phyloP scores from a whole-genome alignment of 2,329 filamentous ascomycete genomes.

The Botryotinia narcissicola region DNA sequence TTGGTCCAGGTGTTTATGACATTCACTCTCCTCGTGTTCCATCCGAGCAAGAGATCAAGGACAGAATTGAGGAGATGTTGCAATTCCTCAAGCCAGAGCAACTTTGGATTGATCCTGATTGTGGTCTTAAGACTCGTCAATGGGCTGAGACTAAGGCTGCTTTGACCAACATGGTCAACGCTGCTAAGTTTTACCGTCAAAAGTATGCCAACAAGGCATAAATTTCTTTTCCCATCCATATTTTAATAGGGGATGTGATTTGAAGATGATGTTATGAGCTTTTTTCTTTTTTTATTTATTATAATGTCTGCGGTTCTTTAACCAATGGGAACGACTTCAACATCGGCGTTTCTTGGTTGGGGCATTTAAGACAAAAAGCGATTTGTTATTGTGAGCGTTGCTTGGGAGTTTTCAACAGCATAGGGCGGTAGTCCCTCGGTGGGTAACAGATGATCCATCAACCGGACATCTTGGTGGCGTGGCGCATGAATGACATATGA shows the following conservation, averaged over 20 bases:
- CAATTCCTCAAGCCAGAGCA: constrained; percentile 95
- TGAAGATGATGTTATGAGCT: constrained; percentile 20
- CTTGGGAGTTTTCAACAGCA: constrained; percentile 37
- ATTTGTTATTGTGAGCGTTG: constrained; percentile 22
- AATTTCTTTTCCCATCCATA: constrained; percentile 21
- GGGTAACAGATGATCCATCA: constrained; percentile 39
- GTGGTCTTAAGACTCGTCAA: constrained; percentile 97
- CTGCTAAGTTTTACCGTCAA: constrained; percentile 92
- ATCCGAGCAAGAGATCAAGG: constrained; percentile 96
- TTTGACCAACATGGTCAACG: constrained; percentile 94
- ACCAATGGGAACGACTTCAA: constrained; percentile 47
- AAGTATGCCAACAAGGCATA: constrained; percentile 60
- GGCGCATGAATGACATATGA: constrained; percentile 15
- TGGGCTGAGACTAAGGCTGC: constrained; percentile 99
- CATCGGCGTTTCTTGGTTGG: constrained; percentile 45
- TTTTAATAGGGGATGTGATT: constrained; percentile 22
- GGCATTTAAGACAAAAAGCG: constrained; percentile 39
- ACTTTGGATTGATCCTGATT: constrained; percentile 99
- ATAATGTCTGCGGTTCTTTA: constrained; percentile 28
- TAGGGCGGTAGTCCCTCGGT: constrained; percentile 26
- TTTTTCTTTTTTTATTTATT: constrained; percentile 18
- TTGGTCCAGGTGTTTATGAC: constrained; percentile 98
- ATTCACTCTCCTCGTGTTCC: constrained; percentile 99
- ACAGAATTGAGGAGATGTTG: constrained; percentile 97
- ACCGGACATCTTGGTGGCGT: constrained; percentile 36